These are phyloP conservation scores for Juglanconis oblonga DNA, from an alignment of 2,329 filamentous ascomycete genomes.

Conservation along the genomic window DNA sequence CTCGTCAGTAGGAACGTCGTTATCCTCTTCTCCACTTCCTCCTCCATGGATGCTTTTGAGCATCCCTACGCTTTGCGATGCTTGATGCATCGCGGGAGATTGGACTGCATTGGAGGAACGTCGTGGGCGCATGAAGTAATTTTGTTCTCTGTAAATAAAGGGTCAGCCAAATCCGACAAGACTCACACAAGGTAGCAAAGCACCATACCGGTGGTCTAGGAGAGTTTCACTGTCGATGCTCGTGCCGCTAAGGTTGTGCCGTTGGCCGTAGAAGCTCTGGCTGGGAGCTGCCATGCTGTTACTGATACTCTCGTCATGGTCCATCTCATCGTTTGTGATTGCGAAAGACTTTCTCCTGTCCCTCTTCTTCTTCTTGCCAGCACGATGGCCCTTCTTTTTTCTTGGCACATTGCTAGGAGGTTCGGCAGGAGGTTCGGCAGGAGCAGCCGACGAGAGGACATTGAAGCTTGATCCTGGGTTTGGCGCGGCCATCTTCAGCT, in stretches of 20 bases:
- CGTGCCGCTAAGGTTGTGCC: constrained; percentile 69
- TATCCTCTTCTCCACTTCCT: constrained; percentile 47
- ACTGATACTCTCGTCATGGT: constrained; percentile 28
- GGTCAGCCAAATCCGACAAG: constrained; percentile 18
- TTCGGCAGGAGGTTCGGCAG: constrained; percentile 5
- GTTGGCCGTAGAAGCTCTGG: constrained; percentile 48
- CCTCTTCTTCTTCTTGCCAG: constrained; percentile 70
- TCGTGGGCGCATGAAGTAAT: constrained; percentile 58
- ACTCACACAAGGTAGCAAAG: constrained; percentile 7
- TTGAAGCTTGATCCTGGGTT: neutral
- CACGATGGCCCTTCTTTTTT: constrained; percentile 73
- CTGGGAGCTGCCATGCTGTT: constrained; percentile 23
- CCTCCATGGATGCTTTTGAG: constrained; percentile 28
- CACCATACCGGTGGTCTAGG: constrained; percentile 74
- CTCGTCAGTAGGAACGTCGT: constrained; percentile 45
- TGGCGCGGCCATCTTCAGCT: constrained; percentile 1
- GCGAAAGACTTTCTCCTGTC: constrained; percentile 79
- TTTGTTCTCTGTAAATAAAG: constrained; percentile 49
- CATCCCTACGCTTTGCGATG: constrained; percentile 23
- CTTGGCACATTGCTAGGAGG: constrained; percentile 22
- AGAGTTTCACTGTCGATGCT: constrained; percentile 88
- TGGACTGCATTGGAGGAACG: constrained; percentile 50
- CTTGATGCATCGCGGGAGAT: constrained; percentile 30
- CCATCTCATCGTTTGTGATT: constrained; percentile 54
- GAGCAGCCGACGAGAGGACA: neutral